These are phyloP conservation scores for Cladorrhinum sp. DNA, from an alignment of 2,329 filamentous ascomycete species.

Conservation along the genomic window DNA sequence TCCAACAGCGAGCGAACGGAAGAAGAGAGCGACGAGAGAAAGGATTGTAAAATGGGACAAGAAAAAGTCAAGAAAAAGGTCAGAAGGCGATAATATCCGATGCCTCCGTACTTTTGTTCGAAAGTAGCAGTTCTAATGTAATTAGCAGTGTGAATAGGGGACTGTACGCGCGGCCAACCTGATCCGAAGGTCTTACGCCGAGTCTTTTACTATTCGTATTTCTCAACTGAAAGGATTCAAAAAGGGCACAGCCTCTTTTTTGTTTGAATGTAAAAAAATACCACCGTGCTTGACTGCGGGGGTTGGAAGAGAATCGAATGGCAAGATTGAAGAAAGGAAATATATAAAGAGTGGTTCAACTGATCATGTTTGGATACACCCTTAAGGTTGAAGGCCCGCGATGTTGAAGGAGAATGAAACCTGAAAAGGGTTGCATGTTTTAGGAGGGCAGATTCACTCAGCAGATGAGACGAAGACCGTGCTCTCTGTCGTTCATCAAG, in stretches of 20 bases:
- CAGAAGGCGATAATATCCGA: neutral
- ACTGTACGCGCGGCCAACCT: neutral
- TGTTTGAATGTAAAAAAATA: neutral
- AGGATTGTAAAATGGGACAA: neutral
- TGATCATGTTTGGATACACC: no score
- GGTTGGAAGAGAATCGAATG: conserved; percentile 9
- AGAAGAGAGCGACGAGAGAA: no score
- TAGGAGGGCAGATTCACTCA: neutral
- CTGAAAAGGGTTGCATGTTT: neutral
- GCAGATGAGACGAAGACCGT: conserved; percentile 3
- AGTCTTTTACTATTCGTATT: neutral
- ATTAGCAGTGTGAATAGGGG: no score
- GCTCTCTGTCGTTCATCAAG: neutral
- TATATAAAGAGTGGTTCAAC: neutral
- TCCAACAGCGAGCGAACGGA: neutral
- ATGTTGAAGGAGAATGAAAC: neutral
- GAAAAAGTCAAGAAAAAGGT: neutral
- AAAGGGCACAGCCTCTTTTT: conserved; percentile 18
- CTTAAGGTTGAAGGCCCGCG: no score
- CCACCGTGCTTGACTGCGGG: conserved; percentile 1
- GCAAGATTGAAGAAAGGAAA: neutral
- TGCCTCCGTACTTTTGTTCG: neutral
- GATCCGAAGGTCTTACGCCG: neutral
- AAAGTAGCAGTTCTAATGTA: neutral
- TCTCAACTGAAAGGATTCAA: neutral